These are phyloP conservation scores for Fagopyrum esculentum DNA, from an alignment of 148 eudicot genomes.

Conservation along the genomic window DNA sequence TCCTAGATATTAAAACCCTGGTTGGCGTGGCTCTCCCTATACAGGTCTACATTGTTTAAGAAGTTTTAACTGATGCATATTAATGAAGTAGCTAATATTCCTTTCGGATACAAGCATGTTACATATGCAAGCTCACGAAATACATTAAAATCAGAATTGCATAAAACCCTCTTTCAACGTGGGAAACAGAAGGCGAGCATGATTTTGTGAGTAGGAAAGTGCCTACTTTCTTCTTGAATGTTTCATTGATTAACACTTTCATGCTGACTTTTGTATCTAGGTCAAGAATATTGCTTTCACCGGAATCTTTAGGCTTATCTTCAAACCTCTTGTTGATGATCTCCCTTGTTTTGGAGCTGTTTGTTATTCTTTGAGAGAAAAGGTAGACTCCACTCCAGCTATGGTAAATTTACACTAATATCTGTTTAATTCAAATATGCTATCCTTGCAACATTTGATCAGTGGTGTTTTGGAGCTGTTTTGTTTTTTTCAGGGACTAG, in stretches of 20 bases:
- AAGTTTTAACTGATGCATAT: not conserved
- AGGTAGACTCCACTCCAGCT: conserved; percentile 31
- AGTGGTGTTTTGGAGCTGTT: not conserved
- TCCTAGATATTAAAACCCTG: conserved; percentile 60
- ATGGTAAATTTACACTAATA: not conserved
- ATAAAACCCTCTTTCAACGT: not conserved
- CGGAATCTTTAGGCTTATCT: conserved; percentile 74
- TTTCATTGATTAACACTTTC: not conserved
- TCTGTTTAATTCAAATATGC: not conserved
- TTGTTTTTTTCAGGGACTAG: not conserved
- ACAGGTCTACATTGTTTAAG: conserved; percentile 36
- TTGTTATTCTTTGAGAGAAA: conserved; percentile 61
- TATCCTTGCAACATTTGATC: not conserved
- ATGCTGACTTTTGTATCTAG: conserved; percentile 24
- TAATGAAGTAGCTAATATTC: not conserved
- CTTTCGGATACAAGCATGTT: not conserved
- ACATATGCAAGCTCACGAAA: not conserved
- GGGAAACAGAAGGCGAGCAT: not conserved
- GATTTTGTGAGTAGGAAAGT: not conserved
- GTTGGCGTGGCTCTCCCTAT: conserved; percentile 73
- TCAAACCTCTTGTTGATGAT: conserved; percentile 73
- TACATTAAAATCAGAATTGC: not conserved
- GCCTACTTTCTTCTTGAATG: not conserved
- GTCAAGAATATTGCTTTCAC: conserved; percentile 78
- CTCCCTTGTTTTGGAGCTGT: conserved; percentile 89